Conservation (phyloP, 352 stramenopile genomes). For the Phytophthora macrochlamydospora region DNA sequence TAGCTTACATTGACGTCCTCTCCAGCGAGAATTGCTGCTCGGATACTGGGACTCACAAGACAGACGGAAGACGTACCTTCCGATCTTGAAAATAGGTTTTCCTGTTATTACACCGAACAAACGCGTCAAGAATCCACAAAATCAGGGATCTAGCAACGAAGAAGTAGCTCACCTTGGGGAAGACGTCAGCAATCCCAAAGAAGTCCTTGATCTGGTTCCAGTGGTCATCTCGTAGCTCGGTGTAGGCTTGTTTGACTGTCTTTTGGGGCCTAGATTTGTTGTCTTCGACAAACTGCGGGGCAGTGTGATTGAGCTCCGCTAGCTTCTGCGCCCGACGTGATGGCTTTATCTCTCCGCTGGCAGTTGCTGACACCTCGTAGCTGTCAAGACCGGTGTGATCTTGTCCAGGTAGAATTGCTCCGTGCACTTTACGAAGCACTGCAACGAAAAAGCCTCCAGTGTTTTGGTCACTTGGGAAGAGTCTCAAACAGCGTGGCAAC, state of each 20-base stretch:
- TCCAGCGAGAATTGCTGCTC: slow-evolving; percentile 59
- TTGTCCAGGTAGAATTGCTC: slow-evolving; percentile 32
- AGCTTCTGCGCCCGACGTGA: slow-evolving; percentile 18
- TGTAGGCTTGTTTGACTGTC: slow-evolving; percentile 50
- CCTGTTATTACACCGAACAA: slow-evolving; percentile 22
- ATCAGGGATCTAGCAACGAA: neutral
- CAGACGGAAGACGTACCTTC: slow-evolving; percentile 70
- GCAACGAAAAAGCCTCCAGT: slow-evolving; percentile 98
- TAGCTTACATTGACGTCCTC: slow-evolving; percentile 45
- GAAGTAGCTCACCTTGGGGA: slow-evolving; percentile 45
- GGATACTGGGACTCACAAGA: slow-evolving; percentile 61
- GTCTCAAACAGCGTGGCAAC: slow-evolving; percentile 63
- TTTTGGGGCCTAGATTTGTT: slow-evolving; percentile 19
- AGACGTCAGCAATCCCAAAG: slow-evolving; percentile 69
- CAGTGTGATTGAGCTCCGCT: slow-evolving; percentile 3
- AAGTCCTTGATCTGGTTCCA: slow-evolving; percentile 67
- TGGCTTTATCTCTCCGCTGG: slow-evolving; percentile 20
- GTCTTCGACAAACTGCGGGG: slow-evolving; percentile 1
- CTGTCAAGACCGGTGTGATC: slow-evolving; percentile 46
- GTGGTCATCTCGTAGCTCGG: slow-evolving; percentile 49
- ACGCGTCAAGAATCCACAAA: neutral
- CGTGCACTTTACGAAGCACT: slow-evolving; percentile 85
- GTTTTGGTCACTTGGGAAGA: slow-evolving; percentile 98
- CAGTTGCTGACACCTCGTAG: slow-evolving; percentile 49
- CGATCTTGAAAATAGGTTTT: slow-evolving; percentile 67